Conservation (phyloP, 2,329 filamentous ascomycete genomes). For the Tothia fuscella region DNA sequence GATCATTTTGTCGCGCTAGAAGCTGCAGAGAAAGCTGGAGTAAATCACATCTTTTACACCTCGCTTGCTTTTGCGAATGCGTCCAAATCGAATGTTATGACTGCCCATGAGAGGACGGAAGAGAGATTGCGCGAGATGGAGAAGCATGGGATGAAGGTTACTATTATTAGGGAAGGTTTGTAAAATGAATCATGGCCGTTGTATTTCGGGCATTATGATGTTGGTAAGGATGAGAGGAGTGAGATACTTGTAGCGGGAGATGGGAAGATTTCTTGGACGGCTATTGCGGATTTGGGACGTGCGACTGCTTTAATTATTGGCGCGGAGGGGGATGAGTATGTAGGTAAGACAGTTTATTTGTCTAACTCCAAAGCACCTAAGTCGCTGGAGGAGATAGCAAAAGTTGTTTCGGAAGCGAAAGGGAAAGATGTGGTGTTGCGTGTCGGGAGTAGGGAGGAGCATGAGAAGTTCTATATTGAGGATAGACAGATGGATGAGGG, state of each 20-base stretch:
- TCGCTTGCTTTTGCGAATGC: constrained; percentile 31
- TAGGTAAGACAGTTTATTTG: constrained; percentile 28
- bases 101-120: constrained; percentile 35
- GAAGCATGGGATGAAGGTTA: constrained; percentile 18
- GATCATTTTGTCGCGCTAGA: constrained; percentile 33
- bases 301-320: constrained; percentile 29
- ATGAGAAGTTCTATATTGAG: constrained; percentile 29
- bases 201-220: constrained; percentile 33
- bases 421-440: constrained; percentile 24
- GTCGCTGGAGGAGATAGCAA: constrained; percentile 21
- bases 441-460: constrained; percentile 26
- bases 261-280: constrained; percentile 31
- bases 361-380: constrained; percentile 18
- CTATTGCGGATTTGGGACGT: constrained; percentile 32
- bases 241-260: constrained; percentile 32
- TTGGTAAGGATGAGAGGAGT: constrained; percentile 22
- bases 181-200: constrained; percentile 38
- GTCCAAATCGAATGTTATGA: constrained; percentile 32
- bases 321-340: constrained; percentile 17
- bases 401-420: constrained; percentile 18
- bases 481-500: constrained; percentile 24
- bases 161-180: constrained; percentile 32
- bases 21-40: constrained; percentile 28
- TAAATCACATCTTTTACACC: constrained; percentile 36
- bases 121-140: constrained; percentile 24